Conservation (phyloP, 305 asterid genomes). For the Withania somnifera region DNA sequence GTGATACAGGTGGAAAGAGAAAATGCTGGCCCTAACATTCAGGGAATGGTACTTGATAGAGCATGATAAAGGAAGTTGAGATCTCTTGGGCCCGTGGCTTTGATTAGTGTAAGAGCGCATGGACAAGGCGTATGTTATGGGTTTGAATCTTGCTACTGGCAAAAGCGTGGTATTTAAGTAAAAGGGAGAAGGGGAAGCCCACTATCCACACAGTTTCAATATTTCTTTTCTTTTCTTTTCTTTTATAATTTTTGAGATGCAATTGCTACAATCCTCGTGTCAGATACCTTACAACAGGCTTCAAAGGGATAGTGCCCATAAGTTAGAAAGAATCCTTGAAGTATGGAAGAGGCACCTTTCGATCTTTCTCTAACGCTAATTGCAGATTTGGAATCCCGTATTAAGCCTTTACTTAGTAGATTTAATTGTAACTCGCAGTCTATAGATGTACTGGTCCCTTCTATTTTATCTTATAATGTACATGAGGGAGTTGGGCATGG, state of each 20-base stretch:
- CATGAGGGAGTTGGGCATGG: too few relatives aligned
- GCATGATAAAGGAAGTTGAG: not conserved
- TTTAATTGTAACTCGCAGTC: too few relatives aligned
- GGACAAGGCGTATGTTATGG: not conserved
- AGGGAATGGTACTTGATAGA: not conserved
- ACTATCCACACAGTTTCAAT: not conserved
- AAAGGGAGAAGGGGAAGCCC: not conserved
- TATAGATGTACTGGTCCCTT: too few relatives aligned
- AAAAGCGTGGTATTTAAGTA: not conserved
- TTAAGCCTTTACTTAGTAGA: too few relatives aligned
- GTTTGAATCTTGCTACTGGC: not conserved
- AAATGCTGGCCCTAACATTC: not conserved
- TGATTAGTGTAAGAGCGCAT: not conserved
- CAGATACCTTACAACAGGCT: not conserved
- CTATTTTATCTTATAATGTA: too few relatives aligned
- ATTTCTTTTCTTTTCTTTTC: not conserved
- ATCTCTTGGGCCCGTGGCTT: not conserved
- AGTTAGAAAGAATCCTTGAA: not conserved
- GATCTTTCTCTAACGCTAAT: not conserved
- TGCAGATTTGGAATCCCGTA: not conserved
- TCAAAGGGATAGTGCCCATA: not conserved
- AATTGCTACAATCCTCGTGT: not conserved
- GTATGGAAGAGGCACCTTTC: not conserved
- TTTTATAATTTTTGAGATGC: not conserved
- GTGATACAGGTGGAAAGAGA: not conserved